Evolutionary conservation across 148 eudicot species (phyloP), one percentile per base, ranked within the genome.

Genomic region (Rheum nobile): DNA sequence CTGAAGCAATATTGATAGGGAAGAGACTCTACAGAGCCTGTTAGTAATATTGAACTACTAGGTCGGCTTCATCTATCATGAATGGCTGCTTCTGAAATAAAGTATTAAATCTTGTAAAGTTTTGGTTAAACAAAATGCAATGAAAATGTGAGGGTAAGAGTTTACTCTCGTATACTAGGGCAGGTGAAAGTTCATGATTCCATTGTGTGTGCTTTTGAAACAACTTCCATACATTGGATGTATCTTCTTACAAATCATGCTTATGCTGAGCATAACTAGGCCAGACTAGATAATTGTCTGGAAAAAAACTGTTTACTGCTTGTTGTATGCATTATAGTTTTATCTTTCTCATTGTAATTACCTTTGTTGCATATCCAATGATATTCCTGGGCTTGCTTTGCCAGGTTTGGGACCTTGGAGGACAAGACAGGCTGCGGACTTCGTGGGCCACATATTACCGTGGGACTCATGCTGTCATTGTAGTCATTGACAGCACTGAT

Each of bases 391-490:
- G 46, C 22, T 80, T 52, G 69, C 28, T 35, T 71, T 46, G 46
- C 75, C 82, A 91, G 96, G 99, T 95, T 22, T 95, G 97, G 96
- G 99, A 95, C 82, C 91, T 95, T 6, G 99, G 97, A 39, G 99
- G 99, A 67, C 99, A 95, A 83, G 99, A 95, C 14, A 86, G 98
- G 77, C 86, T 95, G 4, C 74, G 98, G 72, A 91, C 98, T 35
- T 95, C 98, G 63, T 90, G 99, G 99, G 87, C 97, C 28, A 95
- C 99, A 34, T 95, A 95, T 71, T 95, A 91, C 76, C 99, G 97
- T 7, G 99, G 99, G 59, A 90, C 97, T 7, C 93, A 91, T 52
- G 99, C 98, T 14, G 91, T 95, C n/a, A 90, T 95, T 24, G 91
- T 80, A 16, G 99, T 95, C 32, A 87, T 95, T 26, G 99, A 95